A percentile compares a stretch with the other conserved stretches of the same genome.
phyloP scores from a whole-genome alignment of 495 filamentous ascomycete genomes.

The Penicillium pancosmium region DNA sequence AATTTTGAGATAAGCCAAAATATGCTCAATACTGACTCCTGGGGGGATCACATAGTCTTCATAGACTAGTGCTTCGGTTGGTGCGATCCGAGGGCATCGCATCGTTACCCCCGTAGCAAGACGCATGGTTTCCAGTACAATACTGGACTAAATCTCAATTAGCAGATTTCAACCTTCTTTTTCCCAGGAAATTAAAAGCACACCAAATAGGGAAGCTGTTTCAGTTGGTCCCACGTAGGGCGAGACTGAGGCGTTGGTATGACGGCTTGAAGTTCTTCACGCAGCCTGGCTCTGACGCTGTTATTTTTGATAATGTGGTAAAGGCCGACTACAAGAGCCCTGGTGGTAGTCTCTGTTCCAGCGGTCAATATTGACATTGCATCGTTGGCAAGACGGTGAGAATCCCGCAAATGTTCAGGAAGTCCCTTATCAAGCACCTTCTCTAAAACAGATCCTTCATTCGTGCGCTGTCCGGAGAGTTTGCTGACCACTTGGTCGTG shows the following conservation, averaged over 20 bases:
- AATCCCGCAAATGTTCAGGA: constrained; percentile 18
- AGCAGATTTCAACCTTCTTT: not conserved
- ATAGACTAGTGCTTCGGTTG: not conserved
- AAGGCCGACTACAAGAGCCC: constrained; percentile 14
- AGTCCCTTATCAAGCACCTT: constrained; percentile 5
- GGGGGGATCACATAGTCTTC: not conserved
- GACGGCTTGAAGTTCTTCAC: not conserved
- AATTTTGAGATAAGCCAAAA: not conserved
- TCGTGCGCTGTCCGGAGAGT: not conserved
- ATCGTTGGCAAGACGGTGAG: constrained; percentile 40
- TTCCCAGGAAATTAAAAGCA: not conserved
- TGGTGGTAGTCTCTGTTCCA: constrained; percentile 45
- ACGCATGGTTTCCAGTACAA: not conserved
- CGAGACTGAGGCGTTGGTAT: not conserved
- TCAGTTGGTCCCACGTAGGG: not conserved
- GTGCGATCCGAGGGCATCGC: not conserved
- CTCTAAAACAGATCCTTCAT: not conserved
- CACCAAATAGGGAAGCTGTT: not conserved
- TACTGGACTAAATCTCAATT: not conserved
- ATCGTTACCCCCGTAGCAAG: not conserved
- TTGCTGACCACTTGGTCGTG: not conserved
- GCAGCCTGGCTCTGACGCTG: not conserved
- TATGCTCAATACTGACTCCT: not conserved
- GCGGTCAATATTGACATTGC: constrained; percentile 39
- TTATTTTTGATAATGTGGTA: constrained; percentile 1